A percentile compares a stretch with the other conserved stretches of the same genome.
phyloP scores from a whole-genome alignment of 148 eudicot species.

The Mesembryanthemum crystallinum region DNA sequence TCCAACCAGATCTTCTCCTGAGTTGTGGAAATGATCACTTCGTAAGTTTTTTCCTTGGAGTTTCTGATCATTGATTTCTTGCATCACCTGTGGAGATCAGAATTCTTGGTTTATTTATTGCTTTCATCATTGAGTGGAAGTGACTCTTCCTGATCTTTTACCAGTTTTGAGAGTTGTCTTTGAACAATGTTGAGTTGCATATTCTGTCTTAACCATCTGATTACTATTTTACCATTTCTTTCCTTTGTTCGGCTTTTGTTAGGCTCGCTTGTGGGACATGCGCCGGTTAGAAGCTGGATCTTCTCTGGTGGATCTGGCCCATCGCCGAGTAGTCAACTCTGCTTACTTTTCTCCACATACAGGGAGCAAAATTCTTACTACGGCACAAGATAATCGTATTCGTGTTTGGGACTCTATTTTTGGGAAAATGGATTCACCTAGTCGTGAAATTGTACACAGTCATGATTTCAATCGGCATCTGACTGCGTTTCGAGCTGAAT shows the following conservation, averaged over 20 bases:
- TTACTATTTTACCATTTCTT: conserved; percentile 3
- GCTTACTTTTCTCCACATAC: conserved; percentile 91
- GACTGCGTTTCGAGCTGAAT: conserved; percentile 91
- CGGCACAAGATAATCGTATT: conserved; percentile 84
- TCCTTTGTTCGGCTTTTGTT: conserved; percentile 15
- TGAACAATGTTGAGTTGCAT: not conserved
- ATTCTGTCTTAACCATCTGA: not conserved
- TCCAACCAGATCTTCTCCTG: conserved; percentile 90
- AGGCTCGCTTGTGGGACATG: conserved; percentile 98
- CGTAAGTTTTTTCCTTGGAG: conserved; percentile 43
- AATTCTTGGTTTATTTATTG: not conserved
- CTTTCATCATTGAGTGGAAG: not conserved
- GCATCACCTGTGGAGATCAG: not conserved
- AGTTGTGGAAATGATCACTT: conserved; percentile 98
- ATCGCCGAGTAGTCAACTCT: conserved; percentile 89
- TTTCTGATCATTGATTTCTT: conserved; percentile 1
- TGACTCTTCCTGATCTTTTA: not conserved
- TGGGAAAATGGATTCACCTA: conserved; percentile 78
- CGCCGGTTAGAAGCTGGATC: conserved; percentile 71
- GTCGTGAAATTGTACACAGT: conserved; percentile 97
- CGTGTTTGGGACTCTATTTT: conserved; percentile 90
- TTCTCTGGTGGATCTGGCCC: conserved; percentile 60
- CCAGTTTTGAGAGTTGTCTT: not conserved
- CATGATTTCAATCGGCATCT: conserved; percentile 94
- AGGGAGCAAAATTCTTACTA: conserved; percentile 91